Evolutionary conservation across 805 yeast genomes (phyloP), one percentile per base, ranked within the genome.

Genomic region (Yamadazyma sp.): DNA sequence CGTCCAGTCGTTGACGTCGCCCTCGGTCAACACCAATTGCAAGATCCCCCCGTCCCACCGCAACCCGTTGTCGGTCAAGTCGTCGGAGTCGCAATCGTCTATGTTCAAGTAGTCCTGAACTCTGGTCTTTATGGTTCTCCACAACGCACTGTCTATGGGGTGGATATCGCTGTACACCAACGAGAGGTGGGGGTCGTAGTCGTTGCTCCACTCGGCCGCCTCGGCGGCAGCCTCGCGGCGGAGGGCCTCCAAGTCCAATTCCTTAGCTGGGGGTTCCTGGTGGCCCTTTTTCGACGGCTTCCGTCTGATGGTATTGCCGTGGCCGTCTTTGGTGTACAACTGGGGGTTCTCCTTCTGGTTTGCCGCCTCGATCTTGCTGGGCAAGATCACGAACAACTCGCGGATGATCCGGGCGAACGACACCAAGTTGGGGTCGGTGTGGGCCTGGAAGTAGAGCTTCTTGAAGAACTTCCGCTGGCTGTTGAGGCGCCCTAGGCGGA

Each of bases 31-130:
- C 5, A 84, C 86, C 37, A 84, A 70, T 47, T 81, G 76, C 16
- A 82, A 65, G 6, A 83, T 80, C 2, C 87, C 85, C 6, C 82
- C 77, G 31, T 70, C 73, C 93, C 93, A 84, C 3, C 78, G 77
- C 17, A 75, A 53, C 32, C 56, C 63, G 37, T 53, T 60, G 34
- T 59, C 64, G 3, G 38, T 43, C 33, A 55, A 41, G 17, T 56
- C 60, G 28, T 60, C 68, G 37, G 65, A 54, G 24, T 71, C 71
- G 36, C 69, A 60, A 24, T 62, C 57, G 12, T 64, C 70, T 15
- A 74, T 60, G 28, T 79, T 80, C 48, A 84, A 66, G 26, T 77
- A 73, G 54, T 84, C 91, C 49, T 73, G 77, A 4, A 84, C 71
- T 46, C 91, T 61, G 9, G 81, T 79, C 41, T 75, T 76, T 20